Conservation (phyloP, 129 eudicot genomes). For the Mikania micrantha region DNA sequence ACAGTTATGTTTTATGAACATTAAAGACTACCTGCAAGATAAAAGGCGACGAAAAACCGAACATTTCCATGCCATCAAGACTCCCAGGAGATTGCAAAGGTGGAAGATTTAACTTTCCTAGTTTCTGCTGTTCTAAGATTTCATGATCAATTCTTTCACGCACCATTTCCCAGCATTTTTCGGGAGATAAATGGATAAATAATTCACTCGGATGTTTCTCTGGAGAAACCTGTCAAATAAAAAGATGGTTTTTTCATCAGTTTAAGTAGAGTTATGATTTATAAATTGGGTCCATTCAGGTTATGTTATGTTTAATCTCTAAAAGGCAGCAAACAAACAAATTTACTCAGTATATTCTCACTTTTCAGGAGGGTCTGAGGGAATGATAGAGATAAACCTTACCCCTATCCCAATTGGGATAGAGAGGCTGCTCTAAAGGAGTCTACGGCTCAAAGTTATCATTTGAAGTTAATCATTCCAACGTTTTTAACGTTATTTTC, state of each 20-base stretch:
- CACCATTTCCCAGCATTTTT: conserved; percentile 91
- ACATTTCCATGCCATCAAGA: conserved; percentile 90
- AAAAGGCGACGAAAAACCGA: conserved; percentile 80
- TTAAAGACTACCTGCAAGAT: conserved; percentile 58
- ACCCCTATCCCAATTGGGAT: too few species aligned
- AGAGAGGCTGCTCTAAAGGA: too few species aligned
- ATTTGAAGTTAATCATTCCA: too few species aligned
- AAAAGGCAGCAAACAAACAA: too few species aligned
- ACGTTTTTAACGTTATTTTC: too few species aligned
- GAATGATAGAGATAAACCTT: too few species aligned
- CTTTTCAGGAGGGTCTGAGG: too few species aligned
- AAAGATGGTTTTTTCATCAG: neutral
- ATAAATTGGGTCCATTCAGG: neutral
- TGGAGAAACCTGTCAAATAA: conserved; percentile 47
- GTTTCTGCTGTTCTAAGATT: conserved; percentile 60
- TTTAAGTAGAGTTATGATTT: neutral
- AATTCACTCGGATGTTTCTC: conserved; percentile 66
- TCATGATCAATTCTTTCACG: conserved; percentile 78
- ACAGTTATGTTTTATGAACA: neutral
- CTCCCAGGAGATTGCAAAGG: conserved; percentile 80
- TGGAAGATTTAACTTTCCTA: conserved; percentile 60
- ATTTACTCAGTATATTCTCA: too few species aligned
- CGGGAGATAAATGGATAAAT: conserved; percentile 58
- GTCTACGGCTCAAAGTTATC: too few species aligned
- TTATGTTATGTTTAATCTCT: too few species aligned